Base-by-base conservation (phyloP, 495 filamentous ascomycete genomes). In the Talaromyces stipitatus region DNA sequence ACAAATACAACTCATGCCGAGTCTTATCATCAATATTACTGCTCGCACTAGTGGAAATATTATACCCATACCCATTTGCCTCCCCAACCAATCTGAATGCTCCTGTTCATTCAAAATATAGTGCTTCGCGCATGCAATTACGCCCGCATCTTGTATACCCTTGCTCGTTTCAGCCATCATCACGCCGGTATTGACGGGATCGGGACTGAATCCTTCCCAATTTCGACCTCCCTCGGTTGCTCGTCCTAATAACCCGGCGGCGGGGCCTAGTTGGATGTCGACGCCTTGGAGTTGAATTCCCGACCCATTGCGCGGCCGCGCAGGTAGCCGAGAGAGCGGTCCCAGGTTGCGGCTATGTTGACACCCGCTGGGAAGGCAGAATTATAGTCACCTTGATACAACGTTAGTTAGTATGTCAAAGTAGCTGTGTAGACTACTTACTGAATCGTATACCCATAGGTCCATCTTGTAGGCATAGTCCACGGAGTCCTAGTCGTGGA, bases 1-100 rank as follows among this genome's bases (percentile, higher is more conserved):
- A 95, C 27, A 88, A 72, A 60, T 95, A 95, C 47, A 95, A 67
- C 64, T 95, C 90, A 64, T 92, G 88, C 59, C 91, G 66, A 0
- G 88, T 84, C 41, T 87, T 74, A 64, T 91, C 90, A 62, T 91
- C 87, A 36, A 72, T 50, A 23, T 69, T 63, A 64, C 79, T 43
- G 61, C 73, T 63, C 20, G 91, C 73, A 2, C 86, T 66, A 46
- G 74, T 77, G 83, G 89, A 94, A 4, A 92, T 78, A 62, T 92
- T 69, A 63, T 73, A 81, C 3, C 80, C 79, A 58, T 77, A 80
- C 9, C 66, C 71, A 14, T 73, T 78, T 43, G 66, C 66, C 3
- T 83, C 78, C 65, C 90, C 86, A 3, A 65, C 72, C 62, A 85
- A 78, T 36, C 87, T 83, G 72, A 88, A 67, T 90, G 80, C 59